phyloP scores from a whole-genome alignment of 2,329 filamentous ascomycete genomes.

The Periconia sp. region DNA sequence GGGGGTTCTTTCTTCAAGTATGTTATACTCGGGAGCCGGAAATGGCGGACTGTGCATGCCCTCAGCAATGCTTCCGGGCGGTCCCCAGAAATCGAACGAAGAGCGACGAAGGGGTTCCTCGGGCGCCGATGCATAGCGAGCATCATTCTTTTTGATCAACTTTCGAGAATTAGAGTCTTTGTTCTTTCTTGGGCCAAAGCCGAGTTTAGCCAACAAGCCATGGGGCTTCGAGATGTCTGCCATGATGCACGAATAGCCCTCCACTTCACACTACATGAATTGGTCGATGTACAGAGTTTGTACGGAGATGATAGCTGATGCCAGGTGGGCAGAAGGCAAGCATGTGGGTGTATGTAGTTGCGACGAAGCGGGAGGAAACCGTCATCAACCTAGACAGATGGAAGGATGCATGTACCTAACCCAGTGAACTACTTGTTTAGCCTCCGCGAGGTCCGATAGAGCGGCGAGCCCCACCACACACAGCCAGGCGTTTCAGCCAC shows the following conservation, averaged over 20 bases:
- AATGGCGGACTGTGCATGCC: neutral
- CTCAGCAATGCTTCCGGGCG: neutral
- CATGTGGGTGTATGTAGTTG: neutral
- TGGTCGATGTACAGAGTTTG: too few species aligned
- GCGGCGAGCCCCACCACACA: neutral
- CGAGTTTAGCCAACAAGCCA: slow-evolving; percentile 7
- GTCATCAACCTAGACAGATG: neutral
- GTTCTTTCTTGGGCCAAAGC: slow-evolving; percentile 1
- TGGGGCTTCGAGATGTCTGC: slow-evolving; percentile 2
- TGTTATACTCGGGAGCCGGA: neutral
- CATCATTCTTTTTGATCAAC: slow-evolving; percentile 6
- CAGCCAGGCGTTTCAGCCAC: neutral
- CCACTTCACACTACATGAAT: too few species aligned
- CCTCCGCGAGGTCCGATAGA: neutral
- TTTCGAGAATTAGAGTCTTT: slow-evolving; percentile 5
- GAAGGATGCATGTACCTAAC: neutral
- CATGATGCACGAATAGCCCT: neutral
- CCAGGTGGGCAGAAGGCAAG: neutral
- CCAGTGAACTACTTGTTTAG: neutral
- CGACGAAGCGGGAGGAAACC: neutral
- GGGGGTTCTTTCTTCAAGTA: neutral
- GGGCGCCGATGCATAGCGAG: neutral
- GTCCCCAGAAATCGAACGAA: slow-evolving; percentile 1
- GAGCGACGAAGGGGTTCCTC: neutral
- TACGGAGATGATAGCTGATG: neutral